These are phyloP conservation scores for Alternaria sp. DNA, from an alignment of 2,329 filamentous ascomycete genomes.

Conservation along the genomic window DNA sequence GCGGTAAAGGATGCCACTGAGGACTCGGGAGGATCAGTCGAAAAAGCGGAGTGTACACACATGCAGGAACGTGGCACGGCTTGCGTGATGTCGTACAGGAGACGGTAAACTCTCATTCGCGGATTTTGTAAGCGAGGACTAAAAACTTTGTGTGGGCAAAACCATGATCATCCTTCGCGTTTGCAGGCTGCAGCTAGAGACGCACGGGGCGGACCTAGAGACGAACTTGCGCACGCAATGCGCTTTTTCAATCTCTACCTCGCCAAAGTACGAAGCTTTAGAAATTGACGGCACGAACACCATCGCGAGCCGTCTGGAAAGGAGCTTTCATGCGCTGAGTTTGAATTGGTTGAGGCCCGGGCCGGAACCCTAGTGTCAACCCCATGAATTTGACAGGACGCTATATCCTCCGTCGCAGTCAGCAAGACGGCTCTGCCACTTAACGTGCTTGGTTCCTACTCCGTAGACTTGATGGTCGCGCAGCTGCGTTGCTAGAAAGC, in stretches of 20 bases:
- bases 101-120: neutral
- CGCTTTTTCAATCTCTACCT: neutral
- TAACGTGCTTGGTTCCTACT: neutral
- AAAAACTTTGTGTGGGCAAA: neutral
- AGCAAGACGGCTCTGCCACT: neutral
- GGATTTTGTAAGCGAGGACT: constrained; percentile 3
- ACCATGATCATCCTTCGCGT: constrained; percentile 2
- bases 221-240: neutral
- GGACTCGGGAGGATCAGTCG: neutral
- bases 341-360: neutral
- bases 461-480: neutral
- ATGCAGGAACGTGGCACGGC: constrained; percentile 12
- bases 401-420: neutral
- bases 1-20: neutral
- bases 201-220: neutral
- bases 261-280: neutral
- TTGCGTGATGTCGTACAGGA: constrained; percentile 4
- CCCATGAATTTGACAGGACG: neutral
- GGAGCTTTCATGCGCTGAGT: neutral
- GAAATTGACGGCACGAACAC: neutral
- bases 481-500: neutral
- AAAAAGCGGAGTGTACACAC: neutral
- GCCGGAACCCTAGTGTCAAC: neutral
- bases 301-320: neutral
- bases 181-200: neutral